Evolutionary conservation across 352 stramenopile genomes (phyloP), one percentile per base, ranked within the genome.

Genomic region (Phytopythium aichiense): DNA sequence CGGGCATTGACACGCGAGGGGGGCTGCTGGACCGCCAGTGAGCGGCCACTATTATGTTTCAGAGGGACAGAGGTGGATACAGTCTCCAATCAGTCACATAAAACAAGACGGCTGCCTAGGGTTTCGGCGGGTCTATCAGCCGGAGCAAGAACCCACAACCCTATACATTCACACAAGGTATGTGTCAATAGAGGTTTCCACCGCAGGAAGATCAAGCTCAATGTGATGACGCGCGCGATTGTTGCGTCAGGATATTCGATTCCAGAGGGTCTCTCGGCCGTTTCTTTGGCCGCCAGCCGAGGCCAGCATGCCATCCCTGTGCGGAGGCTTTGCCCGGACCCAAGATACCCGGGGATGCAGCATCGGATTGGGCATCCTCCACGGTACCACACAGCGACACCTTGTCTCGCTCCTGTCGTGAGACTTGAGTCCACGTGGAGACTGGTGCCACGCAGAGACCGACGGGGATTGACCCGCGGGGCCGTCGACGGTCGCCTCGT

Each of bases 251-350:
- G 46, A n/a, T 33, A 52, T 52, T 20, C 1, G 7, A 52, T 52
- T 9, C 2, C 11, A 28, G 2, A 33, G 46, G 46, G 7, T 20
- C 6, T 11, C 31, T 50, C 4, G 7, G 46, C 46, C 46, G 46
- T 52, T 52, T 50, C 43, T 52, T 52, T 52, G 46, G 46, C 46
- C 46, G 46, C 46, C 46, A 52, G 46, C 12, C 23, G 46, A 22
- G 4, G 45, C 45, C 18, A 49, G 22, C 20, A 48, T 46, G 40
- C 42, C 42, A 48, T 48, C 42, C 42, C 42, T 50, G 7, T 50
- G 43, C 43, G n/a, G 42, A 28, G n/a, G 9, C 42, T 48, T 23
- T 48, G 42, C n/a, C 42, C 20, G 42, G 42, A 25, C 20, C 42
- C 42, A 48, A 48, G 42, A 23, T 48, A 48, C 20, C 20, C 42